These are phyloP conservation scores for Chaetomium globosum DNA, from an alignment of 2,329 filamentous ascomycete genomes.

Conservation along the genomic window DNA sequence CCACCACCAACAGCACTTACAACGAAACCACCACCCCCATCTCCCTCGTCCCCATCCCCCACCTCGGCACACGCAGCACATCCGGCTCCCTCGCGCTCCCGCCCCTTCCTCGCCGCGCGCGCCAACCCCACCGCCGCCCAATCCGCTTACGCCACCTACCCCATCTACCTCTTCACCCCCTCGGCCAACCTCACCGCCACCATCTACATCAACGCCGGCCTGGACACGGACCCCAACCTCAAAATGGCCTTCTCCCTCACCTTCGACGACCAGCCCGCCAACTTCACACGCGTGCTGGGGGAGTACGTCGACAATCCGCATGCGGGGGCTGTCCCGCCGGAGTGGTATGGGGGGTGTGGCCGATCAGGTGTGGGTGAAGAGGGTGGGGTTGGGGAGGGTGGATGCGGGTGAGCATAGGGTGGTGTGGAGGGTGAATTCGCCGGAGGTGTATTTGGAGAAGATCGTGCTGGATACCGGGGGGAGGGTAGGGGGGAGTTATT, in stretches of 20 bases:
- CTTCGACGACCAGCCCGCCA: background rate
- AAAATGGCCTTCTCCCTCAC: constrained; percentile 7
- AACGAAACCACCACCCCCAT: background rate
- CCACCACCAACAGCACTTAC: background rate
- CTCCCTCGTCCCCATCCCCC: background rate
- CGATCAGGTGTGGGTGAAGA: constrained; percentile 8
- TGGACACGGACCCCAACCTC: constrained; percentile 1
- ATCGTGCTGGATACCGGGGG: constrained; percentile 1
- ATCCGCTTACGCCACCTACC: background rate
- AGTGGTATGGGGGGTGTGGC: constrained; percentile 3
- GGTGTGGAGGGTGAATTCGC: constrained; percentile 11
- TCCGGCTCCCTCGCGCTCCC: constrained; percentile 1
- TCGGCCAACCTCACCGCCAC: constrained; percentile 3
- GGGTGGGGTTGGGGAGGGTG: constrained; percentile 3
- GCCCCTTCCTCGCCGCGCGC: constrained; percentile 4
- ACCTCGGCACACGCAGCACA: constrained; percentile 1
- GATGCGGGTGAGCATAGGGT: background rate
- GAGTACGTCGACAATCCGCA: background rate
- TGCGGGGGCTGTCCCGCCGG: background rate
- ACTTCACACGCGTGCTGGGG: constrained; percentile 4
- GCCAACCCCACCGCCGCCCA: background rate
- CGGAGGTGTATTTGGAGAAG: constrained; percentile 10
- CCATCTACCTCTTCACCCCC: constrained; percentile 5
- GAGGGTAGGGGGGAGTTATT: background rate
- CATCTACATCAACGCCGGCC: constrained; percentile 4